Evolutionary conservation across 2,329 filamentous ascomycete species (phyloP), one percentile per base, ranked within the genome.

Genomic region (Penicillium sp.): DNA sequence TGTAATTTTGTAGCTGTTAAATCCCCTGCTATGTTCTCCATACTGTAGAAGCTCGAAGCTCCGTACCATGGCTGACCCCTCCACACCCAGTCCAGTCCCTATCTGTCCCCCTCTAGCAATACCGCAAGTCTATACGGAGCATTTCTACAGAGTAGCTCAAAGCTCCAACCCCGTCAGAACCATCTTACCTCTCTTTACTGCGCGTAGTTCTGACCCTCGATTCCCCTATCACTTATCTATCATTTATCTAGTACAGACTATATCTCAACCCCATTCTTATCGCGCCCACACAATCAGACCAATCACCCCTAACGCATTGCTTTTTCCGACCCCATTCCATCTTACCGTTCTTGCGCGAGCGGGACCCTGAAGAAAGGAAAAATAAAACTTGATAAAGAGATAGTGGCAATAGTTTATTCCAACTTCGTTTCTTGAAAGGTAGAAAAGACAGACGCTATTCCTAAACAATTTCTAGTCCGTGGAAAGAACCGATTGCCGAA

Each of bases 381-480:
- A 46, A 33, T 3, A 11, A 55, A n/a, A 57, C 10, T 19, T 28
- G 14, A 28, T 33, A 33, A 33, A 33, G 8, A 33, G 30, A 33
- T 30, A 28, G 25, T 30, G 45, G 14, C 45, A 35, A 6, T 38
- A 67, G 60, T 63, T 63, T 68, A 69, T 61, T 68, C 63, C 52
- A 52, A 68, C 67, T 8, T 19, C 62, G 8, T 11, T 11, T 33
- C 30, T 13, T 33, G 30, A 33, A 33, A 2, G 30, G 6, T 4
- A 33, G 11, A 33, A 33, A 33, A 33, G 11, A 33, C 10, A 33
- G 11, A 11, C 8, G 30, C 30, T 33, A 33, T 33, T 33, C 30
- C 30, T 1, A 11, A 33, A 33, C 11, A 8, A 11, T 26, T n/a
- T 8, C 48, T 6, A 33, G 13, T 46, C 53, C 4, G 6, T 28